Evolutionary conservation across 225 moss, liverwort and hornwort species (phyloP).

Genomic region (Marchantia polymorpha): DNA sequence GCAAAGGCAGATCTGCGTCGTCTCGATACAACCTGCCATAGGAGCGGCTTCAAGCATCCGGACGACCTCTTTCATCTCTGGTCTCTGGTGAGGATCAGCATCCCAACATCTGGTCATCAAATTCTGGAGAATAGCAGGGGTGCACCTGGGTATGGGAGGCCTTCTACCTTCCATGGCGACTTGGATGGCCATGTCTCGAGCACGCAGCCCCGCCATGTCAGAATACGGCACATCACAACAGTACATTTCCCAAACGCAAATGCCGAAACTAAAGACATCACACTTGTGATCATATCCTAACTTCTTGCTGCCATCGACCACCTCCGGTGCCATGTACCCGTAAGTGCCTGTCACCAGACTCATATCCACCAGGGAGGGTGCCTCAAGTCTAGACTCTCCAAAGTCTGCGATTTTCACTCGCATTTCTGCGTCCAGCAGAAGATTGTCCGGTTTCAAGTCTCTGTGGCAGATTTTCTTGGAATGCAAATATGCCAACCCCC

Average conservation of each 20-base stretch:
- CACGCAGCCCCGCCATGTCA: not conserved
- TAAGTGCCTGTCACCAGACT: constrained; percentile 24
- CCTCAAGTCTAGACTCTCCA: constrained; percentile 26
- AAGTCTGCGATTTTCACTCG: constrained; percentile 41
- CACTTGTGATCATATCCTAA: constrained; percentile 28
- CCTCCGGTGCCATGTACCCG: constrained; percentile 40
- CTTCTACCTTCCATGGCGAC: constrained; percentile 16
- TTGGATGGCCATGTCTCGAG: not conserved
- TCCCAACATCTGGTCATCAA: constrained; percentile 41
- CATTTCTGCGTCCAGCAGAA: constrained; percentile 6
- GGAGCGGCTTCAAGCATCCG: constrained; percentile 11
- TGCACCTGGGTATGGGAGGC: constrained; percentile 31
- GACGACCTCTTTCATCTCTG: constrained; percentile 35
- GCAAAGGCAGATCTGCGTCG: not conserved
- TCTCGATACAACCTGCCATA: not conserved
- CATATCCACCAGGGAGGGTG: constrained; percentile 9
- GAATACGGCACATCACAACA: constrained; percentile 26
- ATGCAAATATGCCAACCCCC: constrained; percentile 38
- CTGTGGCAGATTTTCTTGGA: constrained; percentile 34
- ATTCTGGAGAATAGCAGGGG: constrained; percentile 13
- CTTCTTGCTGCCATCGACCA: constrained; percentile 17
- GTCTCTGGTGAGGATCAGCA: constrained; percentile 15
- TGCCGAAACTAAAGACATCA: constrained; percentile 41
- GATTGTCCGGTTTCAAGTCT: constrained; percentile 46
- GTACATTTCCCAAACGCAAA: constrained; percentile 42